Conservation (phyloP, 768 basidiomycete genomes). For the Hericium coralloides region DNA sequence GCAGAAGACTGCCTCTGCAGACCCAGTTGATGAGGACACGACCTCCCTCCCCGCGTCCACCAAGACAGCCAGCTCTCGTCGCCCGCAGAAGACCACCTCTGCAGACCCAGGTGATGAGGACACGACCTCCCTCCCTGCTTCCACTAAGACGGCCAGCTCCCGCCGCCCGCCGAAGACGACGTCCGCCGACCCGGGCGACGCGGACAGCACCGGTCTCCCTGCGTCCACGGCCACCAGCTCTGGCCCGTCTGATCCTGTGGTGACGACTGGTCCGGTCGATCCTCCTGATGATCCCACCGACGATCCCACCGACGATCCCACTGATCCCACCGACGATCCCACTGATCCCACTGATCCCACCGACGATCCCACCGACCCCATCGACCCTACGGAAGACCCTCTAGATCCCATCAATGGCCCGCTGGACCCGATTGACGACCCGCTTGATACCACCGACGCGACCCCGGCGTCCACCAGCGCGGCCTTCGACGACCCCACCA, state of each 20-base stretch:
- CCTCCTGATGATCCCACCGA: background rate
- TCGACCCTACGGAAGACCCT: background rate
- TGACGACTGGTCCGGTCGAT: background rate
- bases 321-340: background rate
- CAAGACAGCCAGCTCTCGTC: background rate
- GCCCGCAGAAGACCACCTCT: background rate
- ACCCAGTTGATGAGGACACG: too few species aligned
- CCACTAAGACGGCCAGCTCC: too few species aligned
- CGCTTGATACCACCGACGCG: background rate
- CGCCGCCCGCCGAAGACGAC: too few species aligned
- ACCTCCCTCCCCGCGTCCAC: background rate
- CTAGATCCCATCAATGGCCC: background rate
- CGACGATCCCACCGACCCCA: background rate
- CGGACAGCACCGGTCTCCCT: too few species aligned
- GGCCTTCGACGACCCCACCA: too few species aligned
- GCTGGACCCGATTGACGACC: background rate
- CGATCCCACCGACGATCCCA: background rate
- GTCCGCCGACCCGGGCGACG: too few species aligned
- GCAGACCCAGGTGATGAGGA: too few species aligned
- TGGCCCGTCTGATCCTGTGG: too few species aligned
- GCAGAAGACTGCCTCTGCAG: background rate
- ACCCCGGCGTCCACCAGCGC: background rate
- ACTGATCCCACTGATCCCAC: background rate
- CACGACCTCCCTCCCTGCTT: too few species aligned
- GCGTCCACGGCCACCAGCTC: too few species aligned